These are phyloP conservation scores for sunflower (Helianthus annuus) DNA, from an alignment of 129 eudicot genomes.

Conservation along the genomic window HanXRQr2.0-SUNRISE NC_035443.2:34776561-34777060, in stretches of 20 bases:
- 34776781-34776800: neutral
- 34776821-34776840: neutral
- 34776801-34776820: neutral
- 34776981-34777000: neutral
- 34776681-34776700: neutral
- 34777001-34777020: neutral
- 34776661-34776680: constrained; percentile 28
- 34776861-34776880: neutral
- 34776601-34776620: constrained; percentile 24
- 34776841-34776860: neutral
- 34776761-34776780: neutral
- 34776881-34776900: constrained; percentile 8
- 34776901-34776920: neutral
- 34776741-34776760: neutral
- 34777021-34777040: neutral
- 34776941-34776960: neutral
- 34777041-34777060: no score
- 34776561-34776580: constrained; percentile 25
- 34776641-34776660: constrained; percentile 42
- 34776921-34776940: neutral
- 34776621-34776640: constrained; percentile 38
- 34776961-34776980: neutral
- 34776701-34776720: constrained; percentile 1
- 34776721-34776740: neutral
- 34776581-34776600: constrained; percentile 29